phyloP scores from a whole-genome alignment of 225 moss, liverwort and hornwort genomes.

The Pseudisothecium myosuroides region DNA sequence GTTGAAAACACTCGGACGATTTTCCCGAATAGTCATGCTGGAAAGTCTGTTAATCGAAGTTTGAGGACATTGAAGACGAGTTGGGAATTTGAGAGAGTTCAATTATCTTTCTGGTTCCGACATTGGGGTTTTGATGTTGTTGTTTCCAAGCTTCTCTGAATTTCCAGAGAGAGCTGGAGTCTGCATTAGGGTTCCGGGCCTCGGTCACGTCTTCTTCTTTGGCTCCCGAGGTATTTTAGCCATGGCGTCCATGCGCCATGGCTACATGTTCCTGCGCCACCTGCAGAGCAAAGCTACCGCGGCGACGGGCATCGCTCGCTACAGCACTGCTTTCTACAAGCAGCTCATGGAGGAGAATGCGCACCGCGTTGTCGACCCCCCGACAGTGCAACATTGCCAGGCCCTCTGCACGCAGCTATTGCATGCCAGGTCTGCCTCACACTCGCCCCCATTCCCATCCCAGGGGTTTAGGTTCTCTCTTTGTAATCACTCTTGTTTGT shows the following conservation, averaged over 20 bases:
- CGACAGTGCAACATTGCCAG: slow-evolving; percentile 9
- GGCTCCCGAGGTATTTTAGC: background rate
- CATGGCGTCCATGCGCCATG: slow-evolving; percentile 23
- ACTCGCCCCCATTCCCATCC: background rate
- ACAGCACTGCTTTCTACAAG: slow-evolving; percentile 7
- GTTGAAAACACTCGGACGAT: background rate
- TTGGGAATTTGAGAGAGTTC: background rate
- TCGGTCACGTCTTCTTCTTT: background rate
- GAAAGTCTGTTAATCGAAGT: background rate
- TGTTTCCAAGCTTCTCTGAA: background rate
- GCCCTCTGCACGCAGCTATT: slow-evolving; percentile 14
- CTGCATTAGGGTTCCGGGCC: background rate
- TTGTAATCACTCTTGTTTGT: background rate
- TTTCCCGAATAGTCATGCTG: background rate
- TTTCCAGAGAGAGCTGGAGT: background rate
- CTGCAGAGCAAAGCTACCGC: slow-evolving; percentile 20
- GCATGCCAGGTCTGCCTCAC: slow-evolving; percentile 21
- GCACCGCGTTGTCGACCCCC: slow-evolving; percentile 3
- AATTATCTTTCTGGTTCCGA: background rate
- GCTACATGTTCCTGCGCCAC: slow-evolving; percentile 12
- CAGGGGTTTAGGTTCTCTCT: background rate
- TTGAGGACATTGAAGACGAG: background rate
- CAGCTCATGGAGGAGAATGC: slow-evolving; percentile 18
- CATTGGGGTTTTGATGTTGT: background rate
- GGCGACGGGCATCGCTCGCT: background rate